Evolutionary conservation across 495 filamentous ascomycete genomes (phyloP), one percentile per base, ranked within the genome.

Genomic region (Neurospora cerealis): DNA sequence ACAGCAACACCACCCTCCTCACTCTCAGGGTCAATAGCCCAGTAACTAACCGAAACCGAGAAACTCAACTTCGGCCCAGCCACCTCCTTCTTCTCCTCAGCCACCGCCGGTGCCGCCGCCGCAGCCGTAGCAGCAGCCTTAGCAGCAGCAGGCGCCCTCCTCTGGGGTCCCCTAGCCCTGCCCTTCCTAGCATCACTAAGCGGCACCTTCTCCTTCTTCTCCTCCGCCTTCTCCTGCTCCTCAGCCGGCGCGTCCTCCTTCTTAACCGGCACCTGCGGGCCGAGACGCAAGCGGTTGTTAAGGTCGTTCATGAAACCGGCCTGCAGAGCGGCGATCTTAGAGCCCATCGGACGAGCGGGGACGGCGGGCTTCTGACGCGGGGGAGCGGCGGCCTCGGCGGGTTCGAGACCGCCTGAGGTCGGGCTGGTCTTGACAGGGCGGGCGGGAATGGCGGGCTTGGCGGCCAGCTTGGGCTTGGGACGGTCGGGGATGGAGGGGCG

Each of bases 261-360:
- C 76, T 79, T 78, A 71, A 90, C 89, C 32, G 89, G 89, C 24
- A 83, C 88, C 75, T 91, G 90, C 15, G 93, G 95, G 17, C 96
- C 96, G 8, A 94, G 81, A 80, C 92, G 90, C 46, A 99, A 84
- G 19, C 93, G 89, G 19, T 91, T 92, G 80, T 98, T 96, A 46
- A 99, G 83, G 79, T 98, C 95, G 38, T 88, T 91, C 84, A 98
- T 88, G 82, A 98, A 98, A 4, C 93, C 94, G 19, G 92, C 91
- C 82, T 96, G 93, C 70, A 98, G 79, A 32, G 94, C 93, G 19
- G 94, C 93, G 78, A 99, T 96, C 83, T 98, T 98, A 60, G 88
- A 85, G 4, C 93, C 93, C 54, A 86, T 85, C 0, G 94, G 93
- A 39, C 94, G 88, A 24, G 91, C 89, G n/a, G 96, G 95, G 11